These are phyloP conservation scores for Syncephalastrum monosporum DNA, from an alignment of 371 early-diverging fungal species.

Conservation along the genomic window DNA sequence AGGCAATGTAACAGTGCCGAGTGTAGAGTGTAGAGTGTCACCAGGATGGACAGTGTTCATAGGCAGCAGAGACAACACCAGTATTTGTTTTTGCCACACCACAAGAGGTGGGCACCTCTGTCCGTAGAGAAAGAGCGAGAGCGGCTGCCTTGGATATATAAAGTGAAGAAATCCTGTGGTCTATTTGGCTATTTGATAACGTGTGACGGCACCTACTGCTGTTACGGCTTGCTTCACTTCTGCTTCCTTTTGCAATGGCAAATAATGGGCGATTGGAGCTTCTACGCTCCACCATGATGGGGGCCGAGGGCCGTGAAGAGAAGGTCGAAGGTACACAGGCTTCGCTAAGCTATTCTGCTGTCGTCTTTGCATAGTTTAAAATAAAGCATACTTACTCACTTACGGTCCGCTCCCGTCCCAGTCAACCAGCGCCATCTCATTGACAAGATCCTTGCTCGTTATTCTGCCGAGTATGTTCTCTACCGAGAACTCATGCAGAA, in stretches of 20 bases:
- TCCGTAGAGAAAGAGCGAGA: no score
- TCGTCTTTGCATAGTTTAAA: conserved; percentile 6
- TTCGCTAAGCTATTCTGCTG: not conserved
- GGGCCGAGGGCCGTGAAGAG: conserved; percentile 51
- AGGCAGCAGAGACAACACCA: no score
- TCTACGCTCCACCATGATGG: conserved; percentile 45
- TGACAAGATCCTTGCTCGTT: conserved; percentile 90
- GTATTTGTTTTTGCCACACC: no score
- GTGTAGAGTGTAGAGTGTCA: no score
- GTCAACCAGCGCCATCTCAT: conserved; percentile 92
- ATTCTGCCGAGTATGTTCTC: conserved; percentile 75
- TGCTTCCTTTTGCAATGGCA: conserved; percentile 1
- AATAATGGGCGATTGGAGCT: conserved; percentile 23
- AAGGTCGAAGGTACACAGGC: conserved; percentile 56
- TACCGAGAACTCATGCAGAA: conserved; percentile 77
- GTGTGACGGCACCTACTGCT: no score
- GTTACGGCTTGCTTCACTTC: not conserved
- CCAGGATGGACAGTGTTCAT: no score
- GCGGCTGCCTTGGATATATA: no score
- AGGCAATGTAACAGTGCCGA: no score
- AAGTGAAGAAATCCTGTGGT: no score
- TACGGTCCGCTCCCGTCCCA: conserved; percentile 12
- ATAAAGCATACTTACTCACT: not conserved
- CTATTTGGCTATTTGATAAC: no score
- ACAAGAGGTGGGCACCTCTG: no score